Evolutionary conservation across 495 filamentous ascomycete species (phyloP), one percentile per base, ranked within the genome.

Genomic region (Penicillium diatomitis): DNA sequence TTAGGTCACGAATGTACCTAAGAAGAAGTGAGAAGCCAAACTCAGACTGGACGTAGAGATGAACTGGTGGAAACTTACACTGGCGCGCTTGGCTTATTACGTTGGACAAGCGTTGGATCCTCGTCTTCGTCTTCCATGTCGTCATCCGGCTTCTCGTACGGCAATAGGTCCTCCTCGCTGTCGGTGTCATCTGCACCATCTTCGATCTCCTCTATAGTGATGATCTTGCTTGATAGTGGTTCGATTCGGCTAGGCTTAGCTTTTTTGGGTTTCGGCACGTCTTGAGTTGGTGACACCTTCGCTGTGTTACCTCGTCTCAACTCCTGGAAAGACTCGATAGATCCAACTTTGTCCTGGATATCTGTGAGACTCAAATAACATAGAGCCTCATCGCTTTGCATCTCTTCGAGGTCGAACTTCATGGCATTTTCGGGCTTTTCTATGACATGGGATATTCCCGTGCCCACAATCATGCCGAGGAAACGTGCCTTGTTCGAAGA

Each of bases 111-210:
- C 0, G 88, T 95, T 9, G 94, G 82, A 60, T 99, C 94, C 29
- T 96, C 91, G 47, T 95, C 89, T 0, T 85, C 86, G 64, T 97
- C 94, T 49, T 89, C 86, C 3, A 78, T 74, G 57, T 99, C 94
- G n/a, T 86, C 90, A 61, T 95, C 92, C 0, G 90, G 90, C 59
- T 96, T 96, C 31, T 78, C 82, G 60, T 96, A 97, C 4, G 87
- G 83, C 8, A 81, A 72, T 0, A 97, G 69, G 49, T 87, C 87
- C 7, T 88, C 83, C 45, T 88, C 81, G 48, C 88, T 83, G 2
- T 67, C 72, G 4, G 75, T 66, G 8, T 66, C 68, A 8, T 70
- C 76, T 1, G 78, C 78, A 9, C 55, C 55, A 11, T 63, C 58
- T 36, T 80, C 74, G 27, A 92, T 71, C 55, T 90, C 85, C 56